Percentiles rank a stretch among this genome's conserved stretches.
Evolutionary conservation across 495 filamentous ascomycete genomes (phyloP).

Genomic region (Daldinia grandis): DNA sequence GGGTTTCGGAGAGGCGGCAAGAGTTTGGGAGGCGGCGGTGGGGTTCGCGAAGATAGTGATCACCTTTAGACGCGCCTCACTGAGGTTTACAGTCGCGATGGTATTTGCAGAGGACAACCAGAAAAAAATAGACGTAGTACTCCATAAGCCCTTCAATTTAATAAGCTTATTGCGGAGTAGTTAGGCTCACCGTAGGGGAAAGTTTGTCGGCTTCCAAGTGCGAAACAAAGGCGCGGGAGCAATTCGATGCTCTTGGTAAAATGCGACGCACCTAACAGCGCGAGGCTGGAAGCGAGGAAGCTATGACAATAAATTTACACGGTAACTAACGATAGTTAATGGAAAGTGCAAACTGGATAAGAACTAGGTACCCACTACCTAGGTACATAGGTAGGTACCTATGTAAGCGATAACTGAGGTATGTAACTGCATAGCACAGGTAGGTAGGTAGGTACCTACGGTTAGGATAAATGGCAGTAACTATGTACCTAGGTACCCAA

Average conservation of each 20-base stretch:
- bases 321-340: background rate
- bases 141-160: background rate
- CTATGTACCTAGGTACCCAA: too few species aligned
- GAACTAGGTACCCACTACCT: background rate
- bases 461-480: background rate
- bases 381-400: background rate
- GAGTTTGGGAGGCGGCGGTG: conserved; percentile 8
- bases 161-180: background rate
- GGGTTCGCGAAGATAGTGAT: conserved; percentile 24
- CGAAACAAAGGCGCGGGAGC: background rate
- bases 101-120: background rate
- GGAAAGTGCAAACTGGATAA: background rate
- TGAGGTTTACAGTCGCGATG: conserved; percentile 1
- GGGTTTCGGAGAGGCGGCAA: background rate
- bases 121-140: background rate
- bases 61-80: conserved; percentile 16
- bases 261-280: background rate
- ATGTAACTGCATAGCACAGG: too few species aligned
- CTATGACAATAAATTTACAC: conserved; percentile 14
- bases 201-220: background rate
- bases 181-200: background rate
- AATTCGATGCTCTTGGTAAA: background rate
- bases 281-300: background rate
- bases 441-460: too few species aligned
- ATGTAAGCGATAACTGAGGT: background rate